Conservation (phyloP, 352 stramenopile genomes). For the Elongisporangium prolatum region DNA sequence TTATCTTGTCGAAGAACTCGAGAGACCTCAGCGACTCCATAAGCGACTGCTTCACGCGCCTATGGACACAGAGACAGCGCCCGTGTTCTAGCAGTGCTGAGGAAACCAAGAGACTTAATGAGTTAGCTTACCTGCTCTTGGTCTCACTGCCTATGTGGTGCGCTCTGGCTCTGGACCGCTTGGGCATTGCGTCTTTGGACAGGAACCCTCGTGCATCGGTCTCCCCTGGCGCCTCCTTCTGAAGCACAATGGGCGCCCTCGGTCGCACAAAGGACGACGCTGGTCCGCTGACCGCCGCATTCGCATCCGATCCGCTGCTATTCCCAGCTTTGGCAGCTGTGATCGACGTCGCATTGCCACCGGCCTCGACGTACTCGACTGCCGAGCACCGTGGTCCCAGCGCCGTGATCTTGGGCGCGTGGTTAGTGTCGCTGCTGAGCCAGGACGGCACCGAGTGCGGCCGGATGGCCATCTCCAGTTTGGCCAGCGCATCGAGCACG, state of each 20-base stretch:
- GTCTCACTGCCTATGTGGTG: constrained; percentile 18
- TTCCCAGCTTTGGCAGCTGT: constrained; percentile 1
- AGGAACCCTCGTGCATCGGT: constrained; percentile 34
- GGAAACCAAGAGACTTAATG: too few relatives aligned
- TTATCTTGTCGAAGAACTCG: constrained; percentile 75
- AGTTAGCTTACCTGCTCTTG: constrained; percentile 34
- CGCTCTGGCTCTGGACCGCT: constrained; percentile 37
- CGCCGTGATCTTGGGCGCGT: constrained; percentile 53
- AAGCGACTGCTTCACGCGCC: constrained; percentile 61
- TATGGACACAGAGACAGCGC: constrained; percentile 5
- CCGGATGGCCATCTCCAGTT: constrained; percentile 66
- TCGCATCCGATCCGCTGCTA: not conserved
- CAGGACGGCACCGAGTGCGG: constrained; percentile 70
- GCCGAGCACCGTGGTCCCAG: constrained; percentile 44
- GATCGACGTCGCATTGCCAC: not conserved
- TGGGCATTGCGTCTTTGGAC: constrained; percentile 28
- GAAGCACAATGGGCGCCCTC: constrained; percentile 46
- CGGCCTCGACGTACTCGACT: constrained; percentile 50
- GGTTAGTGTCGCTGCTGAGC: constrained; percentile 68
- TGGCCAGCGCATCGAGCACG: constrained; percentile 52
- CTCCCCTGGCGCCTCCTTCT: constrained; percentile 28
- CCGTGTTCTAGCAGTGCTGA: too few relatives aligned
- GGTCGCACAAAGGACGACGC: constrained; percentile 36
- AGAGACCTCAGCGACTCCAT: constrained; percentile 64
- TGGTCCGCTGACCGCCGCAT: constrained; percentile 9